Percentiles rank a stretch among this genome's conserved stretches.
These are phyloP conservation scores for Arabis alpina DNA, from an alignment of 345 rosid species.

Conservation along the genomic window DNA sequence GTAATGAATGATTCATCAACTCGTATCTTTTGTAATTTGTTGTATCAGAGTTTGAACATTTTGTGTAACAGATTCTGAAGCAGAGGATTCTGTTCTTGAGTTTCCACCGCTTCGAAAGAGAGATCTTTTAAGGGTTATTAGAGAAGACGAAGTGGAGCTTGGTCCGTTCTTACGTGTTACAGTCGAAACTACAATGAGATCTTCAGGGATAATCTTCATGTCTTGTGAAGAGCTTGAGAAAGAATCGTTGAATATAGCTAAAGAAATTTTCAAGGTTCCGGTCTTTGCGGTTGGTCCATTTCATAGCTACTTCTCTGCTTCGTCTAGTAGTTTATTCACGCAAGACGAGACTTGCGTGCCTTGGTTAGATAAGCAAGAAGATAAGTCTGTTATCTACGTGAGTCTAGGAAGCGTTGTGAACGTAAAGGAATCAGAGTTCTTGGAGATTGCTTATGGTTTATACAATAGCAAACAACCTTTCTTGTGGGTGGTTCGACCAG, in stretches of 20 bases:
- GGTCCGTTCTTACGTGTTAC: conserved; percentile 8
- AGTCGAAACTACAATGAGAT: conserved; percentile 33
- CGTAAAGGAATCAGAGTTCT: conserved; percentile 40
- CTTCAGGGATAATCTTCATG: conserved; percentile 61
- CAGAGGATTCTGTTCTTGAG: conserved; percentile 38
- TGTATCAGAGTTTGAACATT: neutral
- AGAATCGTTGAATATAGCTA: conserved; percentile 51
- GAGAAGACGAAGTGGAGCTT: conserved; percentile 14
- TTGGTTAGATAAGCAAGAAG: conserved; percentile 57
- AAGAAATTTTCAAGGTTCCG: conserved; percentile 45
- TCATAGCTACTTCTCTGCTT: conserved; percentile 36
- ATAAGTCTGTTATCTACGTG: conserved; percentile 51
- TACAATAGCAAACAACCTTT: conserved; percentile 50
- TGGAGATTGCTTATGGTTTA: conserved; percentile 59
- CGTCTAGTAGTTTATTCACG: conserved; percentile 43
- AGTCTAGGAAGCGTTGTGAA: conserved; percentile 58
- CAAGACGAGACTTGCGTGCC: conserved; percentile 47
- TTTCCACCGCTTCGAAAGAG: conserved; percentile 38
- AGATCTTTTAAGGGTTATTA: conserved; percentile 29
- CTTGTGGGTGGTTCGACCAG: conserved; percentile 55
- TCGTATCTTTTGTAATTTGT: neutral
- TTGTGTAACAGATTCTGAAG: conserved; percentile 34
- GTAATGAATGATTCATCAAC: conserved; percentile 18
- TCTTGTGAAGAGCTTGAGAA: conserved; percentile 67
- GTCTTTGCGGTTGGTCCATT: conserved; percentile 63